These are phyloP conservation scores for Capsicum pubescens DNA, from an alignment of 257 asterid species.

Conservation along the genomic window DNA sequence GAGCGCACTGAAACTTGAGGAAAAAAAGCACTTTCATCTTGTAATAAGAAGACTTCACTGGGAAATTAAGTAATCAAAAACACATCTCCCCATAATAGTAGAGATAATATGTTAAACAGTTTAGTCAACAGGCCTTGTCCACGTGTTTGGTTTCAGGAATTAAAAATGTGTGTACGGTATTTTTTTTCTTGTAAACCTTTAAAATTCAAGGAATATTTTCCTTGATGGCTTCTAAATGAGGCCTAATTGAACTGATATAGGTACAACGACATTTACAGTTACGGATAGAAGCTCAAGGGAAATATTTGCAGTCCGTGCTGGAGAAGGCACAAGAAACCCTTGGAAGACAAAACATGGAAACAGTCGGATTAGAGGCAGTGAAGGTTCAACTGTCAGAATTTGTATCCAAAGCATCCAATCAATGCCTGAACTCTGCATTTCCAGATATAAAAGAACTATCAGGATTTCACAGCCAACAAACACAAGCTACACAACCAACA, in stretches of 20 bases:
- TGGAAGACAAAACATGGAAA: constrained; percentile 70
- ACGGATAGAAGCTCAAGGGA: constrained; percentile 85
- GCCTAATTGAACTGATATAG: constrained; percentile 49
- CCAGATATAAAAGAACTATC: constrained; percentile 61
- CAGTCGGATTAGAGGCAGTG: constrained; percentile 76
- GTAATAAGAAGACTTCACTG: neutral
- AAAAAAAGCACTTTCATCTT: constrained; percentile 2
- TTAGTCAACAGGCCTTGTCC: neutral
- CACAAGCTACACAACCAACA: constrained; percentile 58
- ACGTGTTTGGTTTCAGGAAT: constrained; percentile 4
- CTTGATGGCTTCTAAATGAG: constrained; percentile 32
- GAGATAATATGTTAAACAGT: constrained; percentile 5
- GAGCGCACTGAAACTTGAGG: neutral
- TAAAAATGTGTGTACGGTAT: neutral
- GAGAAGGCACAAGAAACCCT: constrained; percentile 93
- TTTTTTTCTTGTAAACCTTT: constrained; percentile 11
- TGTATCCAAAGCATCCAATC: constrained; percentile 77
- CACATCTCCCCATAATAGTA: neutral
- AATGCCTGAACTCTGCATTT: constrained; percentile 72
- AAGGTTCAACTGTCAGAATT: constrained; percentile 78
- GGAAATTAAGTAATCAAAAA: constrained; percentile 10
- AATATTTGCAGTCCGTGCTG: constrained; percentile 80
- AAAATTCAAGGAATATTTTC: neutral
- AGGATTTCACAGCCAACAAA: constrained; percentile 56
- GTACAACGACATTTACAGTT: constrained; percentile 89